These are phyloP conservation scores for Crithidia sp. DNA, from an alignment of 208 protist species.

Conservation along the genomic window DNA sequence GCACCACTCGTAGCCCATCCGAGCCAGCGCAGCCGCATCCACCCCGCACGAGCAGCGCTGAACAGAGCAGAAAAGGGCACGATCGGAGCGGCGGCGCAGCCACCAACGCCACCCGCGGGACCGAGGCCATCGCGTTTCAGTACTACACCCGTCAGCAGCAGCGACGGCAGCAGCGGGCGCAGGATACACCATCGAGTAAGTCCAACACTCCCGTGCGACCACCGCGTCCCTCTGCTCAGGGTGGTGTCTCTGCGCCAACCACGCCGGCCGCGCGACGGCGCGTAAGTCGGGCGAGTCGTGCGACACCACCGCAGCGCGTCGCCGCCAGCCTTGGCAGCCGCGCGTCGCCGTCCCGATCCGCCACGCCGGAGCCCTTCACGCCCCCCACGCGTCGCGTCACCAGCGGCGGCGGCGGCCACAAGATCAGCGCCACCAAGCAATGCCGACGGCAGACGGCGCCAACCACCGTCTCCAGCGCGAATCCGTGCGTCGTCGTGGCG, in stretches of 20 bases:
- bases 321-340: neutral
- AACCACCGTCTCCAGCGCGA: too few species aligned
- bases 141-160: conserved; percentile 17
- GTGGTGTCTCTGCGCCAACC: conserved; percentile 2
- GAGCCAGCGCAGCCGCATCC: neutral
- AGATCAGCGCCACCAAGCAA: neutral
- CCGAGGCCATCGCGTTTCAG: conserved; percentile 36
- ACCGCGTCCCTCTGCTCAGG: too few species aligned
- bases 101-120: neutral
- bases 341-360: neutral
- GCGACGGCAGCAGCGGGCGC: conserved; percentile 3
- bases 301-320: neutral
- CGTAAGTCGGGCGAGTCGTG: too few species aligned
- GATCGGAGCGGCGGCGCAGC: neutral
- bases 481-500: neutral
- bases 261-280: neutral
- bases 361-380: neutral
- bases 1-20: neutral
- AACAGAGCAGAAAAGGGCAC: neutral
- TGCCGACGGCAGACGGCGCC: too few species aligned
- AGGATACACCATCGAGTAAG: neutral
- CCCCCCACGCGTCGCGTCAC: neutral
- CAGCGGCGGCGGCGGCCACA: too few species aligned
- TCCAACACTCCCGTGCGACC: too few species aligned
- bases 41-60: neutral